Base-by-base conservation (phyloP, 306 rosid species). In the Pterocarpus santalinus region DNA sequence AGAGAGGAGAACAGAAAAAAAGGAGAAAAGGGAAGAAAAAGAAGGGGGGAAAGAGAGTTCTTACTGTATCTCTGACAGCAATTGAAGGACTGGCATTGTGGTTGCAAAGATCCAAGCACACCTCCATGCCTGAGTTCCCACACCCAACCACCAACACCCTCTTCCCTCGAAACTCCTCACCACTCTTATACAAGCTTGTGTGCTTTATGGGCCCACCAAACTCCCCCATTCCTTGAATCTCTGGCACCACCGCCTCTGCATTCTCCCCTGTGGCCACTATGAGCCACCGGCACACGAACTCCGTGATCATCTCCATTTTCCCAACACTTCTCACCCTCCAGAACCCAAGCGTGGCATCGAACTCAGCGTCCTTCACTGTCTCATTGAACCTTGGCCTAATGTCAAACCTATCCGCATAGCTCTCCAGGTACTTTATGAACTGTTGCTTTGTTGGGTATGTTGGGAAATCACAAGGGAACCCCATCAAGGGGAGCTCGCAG, bases 61-160 rank as follows among this genome's bases (percentile, higher is more conserved):
- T 84, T 85, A 90, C 93, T 52, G 85, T 79, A 55, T 90, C 87
- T 86, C 91, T 87, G 65, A 86, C 93, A 16, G 80, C 91, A 56
- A 90, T 85, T 56, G 91, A 81, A 75, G 93, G 93, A 34, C 52
- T 49, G 60, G 93, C 91, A 80, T 75, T 78, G 65, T 85, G 81
- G 38, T 87, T 80, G 76, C 88, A 90, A 16, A 90, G 93, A 84
- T 90, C 93, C 87, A 90, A 80, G 77, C 93, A 90, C 10, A 90
- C 91, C 84, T 90, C 93, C 93, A 90, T 90, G 53, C 93, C 93
- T 0, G 93, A 90, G 80, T 90, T 90, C 33, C 93, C 93, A 82
- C 90, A 87, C 2, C 93, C 93, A 51, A 90, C 93, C 32, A 90
- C 93, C 87, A 90, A 73, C 47, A 90, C 93, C 52, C 65, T 83